These are phyloP conservation scores for Scheffersomyces illinoinensis DNA, from an alignment of 1,139 yeast genomes.

Conservation along the genomic window DNA sequence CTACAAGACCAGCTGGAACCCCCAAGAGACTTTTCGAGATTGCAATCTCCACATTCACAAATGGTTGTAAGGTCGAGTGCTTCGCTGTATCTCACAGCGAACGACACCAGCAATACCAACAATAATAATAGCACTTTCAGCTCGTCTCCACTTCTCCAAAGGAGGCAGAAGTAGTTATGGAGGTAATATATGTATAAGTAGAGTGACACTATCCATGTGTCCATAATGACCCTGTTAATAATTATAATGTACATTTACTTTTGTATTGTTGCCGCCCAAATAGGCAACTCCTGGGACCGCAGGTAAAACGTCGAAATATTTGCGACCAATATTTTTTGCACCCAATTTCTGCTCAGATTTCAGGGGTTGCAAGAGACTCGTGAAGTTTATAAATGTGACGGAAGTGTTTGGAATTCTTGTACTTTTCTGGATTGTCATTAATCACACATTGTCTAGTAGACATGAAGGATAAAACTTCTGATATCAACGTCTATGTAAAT, in stretches of 20 bases:
- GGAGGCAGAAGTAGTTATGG: neutral
- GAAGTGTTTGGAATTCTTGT: neutral
- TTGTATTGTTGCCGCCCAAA: slow-evolving; percentile 1
- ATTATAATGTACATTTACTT: neutral
- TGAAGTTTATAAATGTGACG: neutral
- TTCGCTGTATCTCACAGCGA: neutral
- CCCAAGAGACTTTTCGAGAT: neutral
- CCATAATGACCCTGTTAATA: neutral
- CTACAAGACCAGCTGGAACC: neutral
- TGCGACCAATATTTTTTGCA: neutral
- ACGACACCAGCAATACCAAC: neutral
- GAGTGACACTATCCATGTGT: neutral
- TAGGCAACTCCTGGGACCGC: neutral
- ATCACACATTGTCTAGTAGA: neutral
- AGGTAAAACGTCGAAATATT: neutral
- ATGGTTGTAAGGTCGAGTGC: neutral
- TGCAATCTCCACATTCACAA: neutral
- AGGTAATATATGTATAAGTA: neutral
- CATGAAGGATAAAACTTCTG: neutral
- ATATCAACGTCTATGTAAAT: neutral
- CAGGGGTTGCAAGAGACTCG: neutral
- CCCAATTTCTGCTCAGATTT: neutral
- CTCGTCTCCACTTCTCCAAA: neutral
- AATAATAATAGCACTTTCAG: neutral
- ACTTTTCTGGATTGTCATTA: neutral